Base-by-base conservation (phyloP, 176 grass and related monocot species). In the Aegilops speltoides region DNA sequence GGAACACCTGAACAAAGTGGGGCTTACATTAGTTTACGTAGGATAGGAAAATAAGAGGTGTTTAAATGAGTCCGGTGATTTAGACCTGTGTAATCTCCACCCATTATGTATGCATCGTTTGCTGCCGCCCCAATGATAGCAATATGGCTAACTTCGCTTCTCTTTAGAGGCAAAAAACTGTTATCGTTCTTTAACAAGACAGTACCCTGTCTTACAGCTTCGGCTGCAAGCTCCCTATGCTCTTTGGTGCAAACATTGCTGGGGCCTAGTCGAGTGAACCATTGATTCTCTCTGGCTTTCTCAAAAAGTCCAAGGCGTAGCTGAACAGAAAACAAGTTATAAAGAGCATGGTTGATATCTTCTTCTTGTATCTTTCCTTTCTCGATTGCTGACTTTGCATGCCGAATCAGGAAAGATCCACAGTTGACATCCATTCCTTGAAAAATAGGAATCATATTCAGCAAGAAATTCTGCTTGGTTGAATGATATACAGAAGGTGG, bases 341-440 rank as follows among this genome's bases (percentile, higher is more conserved):
- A 48, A 45, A 96, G 88, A 77, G 94, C 94, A 59, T 56, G 90
- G 61, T 98, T 73, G 23, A 98, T 94, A 79, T 96, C 88, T 85
- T 91, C 77, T 87, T 98, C 97, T 85, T 91, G 92, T 81, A 98
- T 23, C 41, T 94, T 96, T 20, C 93, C 93, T 64, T 83, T 84
- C 76, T 94, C 76, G 37, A 98, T 60, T 69, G 94, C 97, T 3
- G 88, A 90, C 45, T 96, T 92, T 10, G 94, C 89, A 82, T 85
- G 82, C 60, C 82, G 86, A 80, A 94, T 73, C 36, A 98, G 71
- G 84, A 96, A 96, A 19, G 97, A 93, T 17, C 97, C 92, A 33
- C 97, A 96, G 43, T 96, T 98, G 90, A 98, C 86, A 88, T 98
- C 97, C 97, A 98, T 98, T 85, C 97, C 94, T 98, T 88, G 15